Base-by-base conservation (phyloP, 2,329 filamentous ascomycete species). In the Aureobasidium pullulans region DNA sequence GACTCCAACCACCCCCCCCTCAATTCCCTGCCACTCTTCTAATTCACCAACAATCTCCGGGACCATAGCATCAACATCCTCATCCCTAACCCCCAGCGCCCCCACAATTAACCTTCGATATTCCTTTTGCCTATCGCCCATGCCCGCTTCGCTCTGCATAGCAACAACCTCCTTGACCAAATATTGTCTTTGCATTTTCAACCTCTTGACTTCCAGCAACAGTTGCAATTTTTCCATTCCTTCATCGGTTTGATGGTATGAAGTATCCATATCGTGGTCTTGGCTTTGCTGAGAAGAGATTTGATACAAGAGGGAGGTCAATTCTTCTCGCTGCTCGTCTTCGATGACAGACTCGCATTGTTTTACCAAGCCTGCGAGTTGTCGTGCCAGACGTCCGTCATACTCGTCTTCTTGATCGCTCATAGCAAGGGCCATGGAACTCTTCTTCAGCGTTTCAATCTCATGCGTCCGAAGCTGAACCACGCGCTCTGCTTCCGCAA, bases 61-160 rank as follows among this genome's bases (percentile, higher is more conserved):
- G 66, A 80, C 63, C 74, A 80, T 85, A 46, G 79, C 77, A 69
- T 90, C 87, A 37, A 90, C 79, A 63, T 83, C 85, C 64, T 88
- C 85, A 60, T 88, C 86, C 64, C 83, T 79, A 15, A 85, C 79
- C 29, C 86, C 85, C 31, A 91, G 76, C 61, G 88, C 89, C 61
- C 82, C 81, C 61, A 82, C 83, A 34, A 90, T 82, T 32, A 91
- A 77, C 59, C 81, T 81, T 62, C 87, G 81, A 71, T 92, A 93
- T 70, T 86, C 84, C 65, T 86, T 85, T 64, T 88, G 88, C 69
- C 85, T 85, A 70, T 89, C 86, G 37, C 86, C 84, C 39, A 86
- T 84, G 43, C 88, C 88, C 10, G 88, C 85, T 63, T 85, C 80
- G 46, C 82, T 83, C 47, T 89, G 76, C 11, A 86, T 86, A 53